Evolutionary conservation across 345 rosid genomes (phyloP).

Genomic region (Atalantia buxifolia): DNA sequence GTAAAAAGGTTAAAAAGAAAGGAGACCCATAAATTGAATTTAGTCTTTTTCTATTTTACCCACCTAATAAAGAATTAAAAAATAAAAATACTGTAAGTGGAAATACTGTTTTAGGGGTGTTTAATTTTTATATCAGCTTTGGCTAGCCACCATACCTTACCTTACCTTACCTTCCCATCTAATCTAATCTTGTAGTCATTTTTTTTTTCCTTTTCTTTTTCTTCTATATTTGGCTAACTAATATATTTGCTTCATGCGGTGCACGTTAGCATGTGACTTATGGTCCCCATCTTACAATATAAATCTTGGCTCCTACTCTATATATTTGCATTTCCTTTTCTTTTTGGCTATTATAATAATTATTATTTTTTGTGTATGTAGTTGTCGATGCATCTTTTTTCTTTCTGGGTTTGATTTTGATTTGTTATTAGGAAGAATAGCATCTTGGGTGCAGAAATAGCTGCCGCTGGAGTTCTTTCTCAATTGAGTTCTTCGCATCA

Average conservation of each 20-base stretch:
- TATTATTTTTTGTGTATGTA: conserved; percentile 10
- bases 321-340: conserved; percentile 24
- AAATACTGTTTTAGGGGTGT: conserved; percentile 41
- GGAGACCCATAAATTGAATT: conserved; percentile 22
- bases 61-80: conserved; percentile 21
- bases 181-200: conserved; percentile 25
- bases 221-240: conserved; percentile 29
- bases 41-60: not conserved
- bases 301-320: conserved; percentile 25
- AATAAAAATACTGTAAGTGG: conserved; percentile 31
- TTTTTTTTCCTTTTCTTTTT: not conserved
- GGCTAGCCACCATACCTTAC: conserved; percentile 56
- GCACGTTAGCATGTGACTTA: conserved; percentile 76
- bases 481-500: conserved; percentile 33
- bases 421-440: conserved; percentile 27
- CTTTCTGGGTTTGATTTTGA: conserved; percentile 21
- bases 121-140: conserved; percentile 39
- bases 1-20: conserved; percentile 33
- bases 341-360: conserved; percentile 8
- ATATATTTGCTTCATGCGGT: conserved; percentile 46
- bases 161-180: conserved; percentile 51
- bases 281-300: conserved; percentile 56
- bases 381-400: conserved; percentile 30
- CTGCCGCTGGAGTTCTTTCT: conserved; percentile 13
- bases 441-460: conserved; percentile 35